Percentiles rank a stretch among this genome's conserved stretches.
These are phyloP conservation scores for Agrostemma githago DNA, from an alignment of 148 eudicot genomes.

Conservation along the genomic window DNA sequence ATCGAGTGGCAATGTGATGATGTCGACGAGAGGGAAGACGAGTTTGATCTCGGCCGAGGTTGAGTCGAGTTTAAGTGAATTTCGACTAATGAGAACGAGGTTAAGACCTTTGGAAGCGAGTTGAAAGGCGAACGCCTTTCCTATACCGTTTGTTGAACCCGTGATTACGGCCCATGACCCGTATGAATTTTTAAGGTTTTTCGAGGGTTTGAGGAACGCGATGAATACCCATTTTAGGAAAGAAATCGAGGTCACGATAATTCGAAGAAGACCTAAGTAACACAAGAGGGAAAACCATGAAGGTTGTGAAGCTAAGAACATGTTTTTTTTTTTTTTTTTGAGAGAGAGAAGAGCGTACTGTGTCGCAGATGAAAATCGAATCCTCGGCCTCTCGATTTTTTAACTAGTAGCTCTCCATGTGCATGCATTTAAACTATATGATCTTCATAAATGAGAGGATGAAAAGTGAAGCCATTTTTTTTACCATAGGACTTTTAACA, in stretches of 20 bases:
- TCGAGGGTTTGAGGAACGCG: constrained; percentile 42
- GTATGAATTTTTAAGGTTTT: constrained; percentile 40
- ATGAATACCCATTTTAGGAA: constrained; percentile 43
- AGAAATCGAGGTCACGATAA: constrained; percentile 23
- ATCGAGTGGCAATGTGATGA: constrained; percentile 39
- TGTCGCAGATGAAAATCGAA: too few species aligned
- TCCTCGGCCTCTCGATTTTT: too few species aligned
- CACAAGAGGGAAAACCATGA: constrained; percentile 31
- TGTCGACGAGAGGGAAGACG: constrained; percentile 16
- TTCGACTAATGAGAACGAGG: constrained; percentile 47
- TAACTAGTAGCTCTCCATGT: too few species aligned
- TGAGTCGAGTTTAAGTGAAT: constrained; percentile 26
- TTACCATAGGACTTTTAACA: too few species aligned
- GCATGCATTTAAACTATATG: too few species aligned
- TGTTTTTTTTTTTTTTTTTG: background rate
- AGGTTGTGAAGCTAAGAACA: constrained; percentile 9
- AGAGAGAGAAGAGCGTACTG: too few species aligned
- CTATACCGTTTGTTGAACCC: constrained; percentile 80
- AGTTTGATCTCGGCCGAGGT: constrained; percentile 36
- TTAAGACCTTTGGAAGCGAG: constrained; percentile 52
- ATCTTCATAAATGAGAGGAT: too few species aligned
- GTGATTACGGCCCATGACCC: constrained; percentile 79
- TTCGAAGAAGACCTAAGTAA: constrained; percentile 37
- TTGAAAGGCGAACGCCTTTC: constrained; percentile 60
- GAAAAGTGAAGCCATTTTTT: too few species aligned